A percentile compares a stretch with the other conserved stretches of the same genome.
Evolutionary conservation across 2,329 filamentous ascomycete genomes (phyloP).

Genomic region (Fusarium sp.): DNA sequence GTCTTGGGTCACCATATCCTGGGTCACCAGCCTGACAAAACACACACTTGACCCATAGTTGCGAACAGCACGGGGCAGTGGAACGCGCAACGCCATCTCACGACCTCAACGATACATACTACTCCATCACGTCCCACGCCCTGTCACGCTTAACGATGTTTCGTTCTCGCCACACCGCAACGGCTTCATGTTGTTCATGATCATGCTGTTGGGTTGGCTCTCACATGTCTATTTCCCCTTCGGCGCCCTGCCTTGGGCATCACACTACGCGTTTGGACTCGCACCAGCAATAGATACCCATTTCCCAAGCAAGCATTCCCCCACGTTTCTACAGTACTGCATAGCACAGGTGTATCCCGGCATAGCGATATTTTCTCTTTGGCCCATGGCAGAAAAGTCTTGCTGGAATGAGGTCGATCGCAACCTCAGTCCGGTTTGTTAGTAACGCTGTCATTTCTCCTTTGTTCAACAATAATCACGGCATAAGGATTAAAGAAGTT

Average conservation of each 20-base stretch:
- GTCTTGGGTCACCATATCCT: slow-evolving; percentile 47
- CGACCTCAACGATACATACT: slow-evolving; percentile 43
- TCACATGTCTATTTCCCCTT: background rate
- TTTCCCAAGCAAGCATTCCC: slow-evolving; percentile 35
- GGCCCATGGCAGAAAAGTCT: slow-evolving; percentile 29
- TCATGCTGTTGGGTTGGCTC: slow-evolving; percentile 10
- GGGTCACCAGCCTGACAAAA: slow-evolving; percentile 45
- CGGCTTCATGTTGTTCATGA: slow-evolving; percentile 15
- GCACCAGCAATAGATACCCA: slow-evolving; percentile 39
- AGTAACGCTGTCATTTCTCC: slow-evolving; percentile 10
- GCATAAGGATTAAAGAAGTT: slow-evolving; percentile 25
- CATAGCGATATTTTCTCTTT: slow-evolving; percentile 35
- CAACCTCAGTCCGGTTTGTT: slow-evolving; percentile 7
- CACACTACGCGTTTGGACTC: slow-evolving; percentile 21
- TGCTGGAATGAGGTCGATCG: slow-evolving; percentile 14
- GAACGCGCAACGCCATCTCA: slow-evolving; percentile 34
- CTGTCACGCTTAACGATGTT: slow-evolving; percentile 39
- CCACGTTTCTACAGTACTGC: slow-evolving; percentile 34
- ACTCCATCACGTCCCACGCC: slow-evolving; percentile 29
- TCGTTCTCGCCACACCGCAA: slow-evolving; percentile 20
- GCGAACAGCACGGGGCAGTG: slow-evolving; percentile 21
- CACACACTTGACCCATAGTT: background rate
- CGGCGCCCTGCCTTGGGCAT: slow-evolving; percentile 21
- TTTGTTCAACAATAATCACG: slow-evolving; percentile 22
- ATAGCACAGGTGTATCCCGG: slow-evolving; percentile 38